Evolutionary conservation across 192 early-diverging fungal genomes (phyloP), one percentile per base, ranked within the genome.

Genomic region (Obelidium mucronatum): DNA sequence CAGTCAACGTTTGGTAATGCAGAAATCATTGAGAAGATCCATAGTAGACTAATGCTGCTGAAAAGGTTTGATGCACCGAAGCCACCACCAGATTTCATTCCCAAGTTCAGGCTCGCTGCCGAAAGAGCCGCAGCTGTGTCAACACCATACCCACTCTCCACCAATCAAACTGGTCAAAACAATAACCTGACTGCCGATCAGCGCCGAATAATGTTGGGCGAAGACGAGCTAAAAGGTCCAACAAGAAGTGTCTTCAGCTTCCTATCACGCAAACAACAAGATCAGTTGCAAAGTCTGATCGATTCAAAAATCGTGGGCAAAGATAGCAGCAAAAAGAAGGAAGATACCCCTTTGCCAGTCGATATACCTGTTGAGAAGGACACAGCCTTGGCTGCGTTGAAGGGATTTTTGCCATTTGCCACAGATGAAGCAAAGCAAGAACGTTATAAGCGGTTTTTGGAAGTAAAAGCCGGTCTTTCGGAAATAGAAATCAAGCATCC

Each of bases 391-490:
- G 84, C 87, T 0, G 93, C 93, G 0, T 68, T 95, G 17, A 87
- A 87, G 76, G 93, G 93, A 15, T 95, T 92, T 74, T 91, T 94
- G 71, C 94, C 94, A 0, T 96, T 94, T 82, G 85, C 83, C 17
- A 87, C 85, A 44, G 89, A 91, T 61, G 54, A 82, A 5, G 80
- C 85, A 0, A 96, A 95, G 62, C 94, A 95, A 73, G 80, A 54
- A 3, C 85, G 94, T 28, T 96, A 96, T 80, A 85, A 85, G 35
- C 60, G 83, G 1, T 96, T 90, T 76, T 63, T 96, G 31, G 86
- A 92, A 75, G 73, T 82, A 11, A 86, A 88, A 37, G 89, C 91
- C n/a, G 91, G 88, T 11, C 37, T 87, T 11, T 52, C 37, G 13
- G 73, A 35, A 40, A 78, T 48, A 31, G 74, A 78, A 15, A 6